A percentile compares a stretch with the other conserved stretches of the same genome.
Conservation (phyloP, 1,284 basidiomycete genomes). For the Blastosporella zonata region DNA sequence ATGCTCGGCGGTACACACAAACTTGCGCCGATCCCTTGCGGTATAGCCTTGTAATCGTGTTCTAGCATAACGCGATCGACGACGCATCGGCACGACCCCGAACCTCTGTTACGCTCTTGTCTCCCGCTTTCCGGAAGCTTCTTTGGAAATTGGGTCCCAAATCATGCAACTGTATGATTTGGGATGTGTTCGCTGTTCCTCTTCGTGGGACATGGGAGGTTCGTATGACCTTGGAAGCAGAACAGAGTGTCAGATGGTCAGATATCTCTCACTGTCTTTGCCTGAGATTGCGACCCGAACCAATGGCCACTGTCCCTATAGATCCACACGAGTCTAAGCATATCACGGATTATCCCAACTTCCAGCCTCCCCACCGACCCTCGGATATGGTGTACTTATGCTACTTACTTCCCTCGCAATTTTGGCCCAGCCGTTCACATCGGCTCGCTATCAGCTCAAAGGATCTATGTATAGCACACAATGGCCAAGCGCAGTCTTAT, state of each 20-base stretch:
- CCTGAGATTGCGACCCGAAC: neutral
- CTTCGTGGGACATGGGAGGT: neutral
- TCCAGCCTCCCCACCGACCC: neutral
- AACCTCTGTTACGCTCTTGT: neutral
- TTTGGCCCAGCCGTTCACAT: constrained; percentile 1
- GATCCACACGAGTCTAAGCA: neutral
- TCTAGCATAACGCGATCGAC: neutral
- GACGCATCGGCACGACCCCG: neutral
- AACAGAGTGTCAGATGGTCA: neutral
- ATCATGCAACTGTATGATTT: neutral
- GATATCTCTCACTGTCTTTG: neutral
- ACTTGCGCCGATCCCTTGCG: constrained; percentile 8
- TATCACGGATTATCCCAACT: neutral
- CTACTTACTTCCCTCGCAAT: constrained; percentile 2
- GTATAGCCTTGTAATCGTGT: constrained; percentile 1
- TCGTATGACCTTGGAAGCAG: neutral
- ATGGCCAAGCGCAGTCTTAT: neutral
- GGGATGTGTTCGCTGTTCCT: neutral
- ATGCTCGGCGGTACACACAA: neutral
- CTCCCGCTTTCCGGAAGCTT: neutral
- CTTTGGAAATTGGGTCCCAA: neutral
- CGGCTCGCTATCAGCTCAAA: neutral
- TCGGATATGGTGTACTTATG: neutral
- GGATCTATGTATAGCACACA: neutral
- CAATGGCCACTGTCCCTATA: neutral